These are phyloP conservation scores for Populus tremula DNA, from an alignment of 345 rosid species.

Conservation along the genomic window DNA sequence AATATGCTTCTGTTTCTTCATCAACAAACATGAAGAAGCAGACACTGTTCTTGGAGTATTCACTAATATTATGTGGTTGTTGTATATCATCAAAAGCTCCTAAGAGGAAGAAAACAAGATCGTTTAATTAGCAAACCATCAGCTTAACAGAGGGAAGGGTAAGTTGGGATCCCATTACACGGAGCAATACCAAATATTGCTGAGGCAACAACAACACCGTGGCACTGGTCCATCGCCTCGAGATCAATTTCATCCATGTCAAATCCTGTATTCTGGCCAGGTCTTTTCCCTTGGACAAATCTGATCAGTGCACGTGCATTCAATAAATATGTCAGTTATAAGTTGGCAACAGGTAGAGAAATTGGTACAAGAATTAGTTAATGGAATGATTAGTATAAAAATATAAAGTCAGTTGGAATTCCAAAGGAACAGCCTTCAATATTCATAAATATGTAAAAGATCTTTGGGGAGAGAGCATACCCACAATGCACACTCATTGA, in stretches of 20 bases:
- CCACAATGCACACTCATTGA: conserved; percentile 90
- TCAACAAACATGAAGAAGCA: conserved; percentile 97
- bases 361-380: neutral
- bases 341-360: neutral
- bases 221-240: conserved; percentile 83
- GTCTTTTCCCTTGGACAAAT: conserved; percentile 82
- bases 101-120: conserved; percentile 26
- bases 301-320: conserved; percentile 34
- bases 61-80: conserved; percentile 80
- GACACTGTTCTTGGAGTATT: conserved; percentile 63
- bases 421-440: conserved; percentile 1
- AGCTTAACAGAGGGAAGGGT: conserved; percentile 8
- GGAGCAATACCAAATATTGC: conserved; percentile 81
- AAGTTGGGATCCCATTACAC: conserved; percentile 8
- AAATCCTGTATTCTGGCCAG: conserved; percentile 78
- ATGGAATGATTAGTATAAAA: neutral
- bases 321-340: neutral
- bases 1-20: conserved; percentile 83
- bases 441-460: neutral
- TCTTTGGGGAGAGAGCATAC: conserved; percentile 37
- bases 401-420: neutral
- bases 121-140: conserved; percentile 21
- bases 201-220: conserved; percentile 87
- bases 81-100: conserved; percentile 92
- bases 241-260: conserved; percentile 83